These are phyloP conservation scores for Trichocomaceae sp. DNA, from an alignment of 2,329 filamentous ascomycete genomes.

Conservation along the genomic window DNA sequence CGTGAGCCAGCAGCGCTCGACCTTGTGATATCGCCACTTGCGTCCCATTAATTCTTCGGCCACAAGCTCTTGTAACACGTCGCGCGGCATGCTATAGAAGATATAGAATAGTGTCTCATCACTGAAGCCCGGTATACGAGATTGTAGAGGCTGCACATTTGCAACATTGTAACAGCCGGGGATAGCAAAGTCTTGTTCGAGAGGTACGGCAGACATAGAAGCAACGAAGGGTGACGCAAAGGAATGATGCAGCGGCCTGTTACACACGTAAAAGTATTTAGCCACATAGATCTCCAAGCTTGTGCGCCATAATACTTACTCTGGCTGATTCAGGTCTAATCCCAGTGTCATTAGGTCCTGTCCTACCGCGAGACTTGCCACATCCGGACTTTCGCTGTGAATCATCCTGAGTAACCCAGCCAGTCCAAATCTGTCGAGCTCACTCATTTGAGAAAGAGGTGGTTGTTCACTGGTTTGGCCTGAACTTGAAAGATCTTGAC, in stretches of 20 bases:
- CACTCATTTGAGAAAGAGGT: conserved; percentile 51
- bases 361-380: conserved; percentile 52
- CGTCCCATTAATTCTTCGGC: conserved; percentile 54
- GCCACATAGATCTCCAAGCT: conserved; percentile 9
- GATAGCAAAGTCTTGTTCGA: conserved; percentile 58
- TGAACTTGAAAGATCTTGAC: conserved; percentile 29
- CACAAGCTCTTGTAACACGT: conserved; percentile 60
- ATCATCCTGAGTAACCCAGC: conserved; percentile 54
- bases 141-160: conserved; percentile 57
- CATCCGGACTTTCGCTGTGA: conserved; percentile 47
- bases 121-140: conserved; percentile 53
- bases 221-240: conserved; percentile 60
- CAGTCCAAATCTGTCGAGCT: conserved; percentile 55
- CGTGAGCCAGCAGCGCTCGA: conserved; percentile 47
- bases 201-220: conserved; percentile 48
- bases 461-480: conserved; percentile 33
- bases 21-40: conserved; percentile 49
- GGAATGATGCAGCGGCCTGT: conserved; percentile 55
- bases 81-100: conserved; percentile 61
- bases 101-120: conserved; percentile 63
- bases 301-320: conserved; percentile 38
- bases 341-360: conserved; percentile 59
- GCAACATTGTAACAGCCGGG: conserved; percentile 60
- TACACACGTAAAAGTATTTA: conserved; percentile 27
- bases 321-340: conserved; percentile 56